phyloP scores from a whole-genome alignment of 495 filamentous ascomycete species.

The Tuber magnatum region DNA sequence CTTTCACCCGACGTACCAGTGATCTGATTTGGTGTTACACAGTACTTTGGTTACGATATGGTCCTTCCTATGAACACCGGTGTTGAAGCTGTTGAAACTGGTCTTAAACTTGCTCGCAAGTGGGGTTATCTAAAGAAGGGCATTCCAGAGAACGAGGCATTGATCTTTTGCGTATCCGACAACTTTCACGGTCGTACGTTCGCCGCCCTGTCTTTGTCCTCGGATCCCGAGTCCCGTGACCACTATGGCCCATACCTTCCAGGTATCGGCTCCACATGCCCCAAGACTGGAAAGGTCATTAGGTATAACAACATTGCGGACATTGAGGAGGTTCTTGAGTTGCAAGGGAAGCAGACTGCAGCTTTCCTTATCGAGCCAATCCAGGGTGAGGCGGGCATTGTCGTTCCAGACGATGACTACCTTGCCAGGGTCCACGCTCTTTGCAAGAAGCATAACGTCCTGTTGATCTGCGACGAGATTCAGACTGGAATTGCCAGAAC shows the following conservation, averaged over 20 bases:
- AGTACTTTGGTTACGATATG: constrained; percentile 92
- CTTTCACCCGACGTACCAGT: background rate
- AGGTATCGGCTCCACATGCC: constrained; percentile 68
- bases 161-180: constrained; percentile 75
- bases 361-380: constrained; percentile 97
- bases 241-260: constrained; percentile 97
- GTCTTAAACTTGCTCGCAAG: constrained; percentile 93
- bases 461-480: constrained; percentile 97
- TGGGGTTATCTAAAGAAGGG: constrained; percentile 98
- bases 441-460: constrained; percentile 87
- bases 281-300: constrained; percentile 69
- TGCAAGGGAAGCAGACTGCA: constrained; percentile 75
- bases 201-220: constrained; percentile 87
- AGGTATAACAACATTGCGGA: constrained; percentile 78
- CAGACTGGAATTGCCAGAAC: constrained; percentile 92
- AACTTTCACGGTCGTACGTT: constrained; percentile 98
- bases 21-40: background rate
- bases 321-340: constrained; percentile 68
- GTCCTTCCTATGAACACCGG: constrained; percentile 99
- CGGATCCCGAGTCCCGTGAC: constrained; percentile 88
- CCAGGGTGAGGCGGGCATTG: constrained; percentile 94
- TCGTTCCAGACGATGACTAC: constrained; percentile 89
- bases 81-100: constrained; percentile 97
- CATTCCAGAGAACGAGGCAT: constrained; percentile 73
- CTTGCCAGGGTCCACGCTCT: constrained; percentile 70